Conservation (phyloP, 352 stramenopile species). For the Phytophthora pistaciae region DNA sequence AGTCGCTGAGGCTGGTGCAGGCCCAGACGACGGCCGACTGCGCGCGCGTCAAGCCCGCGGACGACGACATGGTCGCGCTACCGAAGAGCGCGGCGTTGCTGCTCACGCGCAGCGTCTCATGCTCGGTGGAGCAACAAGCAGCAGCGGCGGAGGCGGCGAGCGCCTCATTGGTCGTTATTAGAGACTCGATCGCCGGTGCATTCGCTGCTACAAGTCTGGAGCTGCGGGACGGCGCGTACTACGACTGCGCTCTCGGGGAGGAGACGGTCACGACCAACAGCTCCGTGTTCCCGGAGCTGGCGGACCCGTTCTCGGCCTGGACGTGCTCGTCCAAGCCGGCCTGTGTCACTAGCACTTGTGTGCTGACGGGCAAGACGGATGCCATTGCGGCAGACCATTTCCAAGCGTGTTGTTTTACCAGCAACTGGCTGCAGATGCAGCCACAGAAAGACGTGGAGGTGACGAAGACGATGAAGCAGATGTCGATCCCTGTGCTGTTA, state of each 20-base stretch:
- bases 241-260: conserved; percentile 58
- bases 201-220: conserved; percentile 29
- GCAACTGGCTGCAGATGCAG: conserved; percentile 53
- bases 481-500: conserved; percentile 51
- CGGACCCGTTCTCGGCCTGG: conserved; percentile 31
- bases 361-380: conserved; percentile 33
- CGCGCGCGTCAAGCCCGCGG: neutral
- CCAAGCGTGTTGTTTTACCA: conserved; percentile 65
- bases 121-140: conserved; percentile 62
- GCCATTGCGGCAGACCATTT: conserved; percentile 18
- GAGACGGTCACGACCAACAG: conserved; percentile 47
- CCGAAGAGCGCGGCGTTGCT: conserved; percentile 41
- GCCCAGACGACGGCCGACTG: conserved; percentile 33
- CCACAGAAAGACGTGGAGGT: neutral
- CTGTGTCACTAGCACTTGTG: conserved; percentile 51
- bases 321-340: conserved; percentile 27
- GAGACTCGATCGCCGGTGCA: conserved; percentile 57
- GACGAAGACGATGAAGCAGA: neutral
- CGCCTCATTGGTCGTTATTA: conserved; percentile 54
- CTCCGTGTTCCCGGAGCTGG: conserved; percentile 44
- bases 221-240: conserved; percentile 31
- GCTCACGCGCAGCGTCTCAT: conserved; percentile 53
- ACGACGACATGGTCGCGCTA: conserved; percentile 5
- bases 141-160: conserved; percentile 41
- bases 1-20: conserved; percentile 25